A percentile compares a stretch with the other conserved stretches of the same genome.
These are phyloP conservation scores for Zasmidium angulare DNA, from an alignment of 2,329 filamentous ascomycete species.

Conservation along the genomic window DNA sequence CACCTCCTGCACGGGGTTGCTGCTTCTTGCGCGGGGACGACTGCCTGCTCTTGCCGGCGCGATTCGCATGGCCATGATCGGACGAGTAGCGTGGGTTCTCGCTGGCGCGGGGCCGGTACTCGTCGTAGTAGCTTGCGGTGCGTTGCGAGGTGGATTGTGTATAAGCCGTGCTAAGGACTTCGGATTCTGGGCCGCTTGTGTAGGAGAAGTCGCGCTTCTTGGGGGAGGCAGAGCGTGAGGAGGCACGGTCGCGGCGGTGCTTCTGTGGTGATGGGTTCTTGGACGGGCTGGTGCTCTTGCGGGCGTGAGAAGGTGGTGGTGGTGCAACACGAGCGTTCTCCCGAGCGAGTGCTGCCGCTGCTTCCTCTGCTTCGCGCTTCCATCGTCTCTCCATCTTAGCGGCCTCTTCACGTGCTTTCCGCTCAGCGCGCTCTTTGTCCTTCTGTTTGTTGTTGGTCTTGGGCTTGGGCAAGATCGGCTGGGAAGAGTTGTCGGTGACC, in stretches of 20 bases:
- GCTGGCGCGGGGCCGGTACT: slow-evolving; percentile 32
- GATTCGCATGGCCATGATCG: slow-evolving; percentile 12
- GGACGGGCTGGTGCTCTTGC: slow-evolving; percentile 29
- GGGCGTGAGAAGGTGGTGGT: slow-evolving; percentile 19
- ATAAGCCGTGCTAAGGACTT: slow-evolving; percentile 40
- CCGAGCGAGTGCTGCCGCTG: slow-evolving; percentile 36
- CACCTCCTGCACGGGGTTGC: slow-evolving; percentile 13
- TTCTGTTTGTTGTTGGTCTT: slow-evolving; percentile 32
- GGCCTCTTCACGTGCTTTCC: slow-evolving; percentile 39
- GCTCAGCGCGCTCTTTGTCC: slow-evolving; percentile 42
- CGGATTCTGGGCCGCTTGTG: slow-evolving; percentile 31
- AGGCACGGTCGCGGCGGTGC: slow-evolving; percentile 22
- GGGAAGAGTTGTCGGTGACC: slow-evolving; percentile 48
- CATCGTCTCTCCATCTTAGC: slow-evolving; percentile 40
- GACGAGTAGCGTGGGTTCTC: slow-evolving; percentile 26
- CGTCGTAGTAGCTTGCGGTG: slow-evolving; percentile 37
- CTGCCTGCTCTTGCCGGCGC: slow-evolving; percentile 26
- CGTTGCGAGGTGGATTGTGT: slow-evolving; percentile 32
- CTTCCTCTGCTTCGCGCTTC: slow-evolving; percentile 42
- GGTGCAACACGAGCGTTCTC: slow-evolving; percentile 30
- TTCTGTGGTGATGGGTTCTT: slow-evolving; percentile 30
- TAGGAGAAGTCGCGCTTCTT: slow-evolving; percentile 39
- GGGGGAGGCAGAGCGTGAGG: slow-evolving; percentile 31
- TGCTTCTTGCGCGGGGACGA: slow-evolving; percentile 37
- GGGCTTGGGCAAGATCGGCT: slow-evolving; percentile 33